Base-by-base conservation (phyloP, 1,284 basidiomycete genomes). In the Cystobasidium slooffiae region DNA sequence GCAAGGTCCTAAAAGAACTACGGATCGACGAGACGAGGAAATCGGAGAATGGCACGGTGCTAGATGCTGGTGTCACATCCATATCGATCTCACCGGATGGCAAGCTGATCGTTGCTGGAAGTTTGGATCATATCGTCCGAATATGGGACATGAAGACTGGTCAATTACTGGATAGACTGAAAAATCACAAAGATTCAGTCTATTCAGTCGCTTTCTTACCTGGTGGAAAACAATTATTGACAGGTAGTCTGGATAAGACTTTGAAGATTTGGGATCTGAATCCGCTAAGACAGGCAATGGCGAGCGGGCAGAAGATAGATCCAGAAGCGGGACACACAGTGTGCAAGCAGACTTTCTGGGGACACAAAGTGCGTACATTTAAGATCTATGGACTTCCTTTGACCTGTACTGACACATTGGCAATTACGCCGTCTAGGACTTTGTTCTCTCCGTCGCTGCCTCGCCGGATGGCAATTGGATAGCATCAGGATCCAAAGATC, bases 401-500 rank as follows among this genome's bases (percentile, higher is more conserved):
- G 31, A 31, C 31, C 31, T 31, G 31, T 31, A 31, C 31, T 31
- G 12, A 6, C 7, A 24, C 18, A 51, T 44, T 56, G 43, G 20
- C 46, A 51, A 62, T 20, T 14, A 9, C n/a, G 58, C 47, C 14
- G 52, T 44, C 22, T 72, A 89, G 87, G 91, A 93, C 81, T 92
- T 91, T 79, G 91, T 93, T 20, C 84, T 92, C 41, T 88, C 88
- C 16, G 90, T 91, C 49, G 90, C 91, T 24, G 90, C 92, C 74
- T 90, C 90, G 24, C 90, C 91, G 72, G 92, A 96, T 81, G 90
- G 90, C 31, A 87, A 89, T 76, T 95, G 91, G 89, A 89, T 95
- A 77, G 91, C 93, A 3, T 93, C 91, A 22, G 92, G 93, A 31
- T 93, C 91, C 22, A 95, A 95, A 82, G 94, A 97, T 82, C 88